phyloP scores from a whole-genome alignment of 192 early-diverging fungal species.

The Phlyctochytrium bullatum region DNA sequence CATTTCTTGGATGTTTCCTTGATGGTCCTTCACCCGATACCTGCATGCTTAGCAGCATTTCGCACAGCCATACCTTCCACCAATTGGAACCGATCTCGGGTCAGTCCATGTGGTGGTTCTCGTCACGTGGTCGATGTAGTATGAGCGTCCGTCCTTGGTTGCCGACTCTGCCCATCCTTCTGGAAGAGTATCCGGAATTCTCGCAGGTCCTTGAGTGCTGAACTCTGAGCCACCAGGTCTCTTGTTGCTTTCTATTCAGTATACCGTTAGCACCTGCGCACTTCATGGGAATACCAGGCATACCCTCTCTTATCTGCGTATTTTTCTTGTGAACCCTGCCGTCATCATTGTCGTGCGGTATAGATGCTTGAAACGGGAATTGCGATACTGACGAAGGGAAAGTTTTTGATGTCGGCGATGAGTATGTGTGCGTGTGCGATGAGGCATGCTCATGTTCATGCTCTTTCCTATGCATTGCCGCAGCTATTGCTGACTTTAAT shows the following conservation, averaged over 20 bases:
- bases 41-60: not conserved
- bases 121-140: slow-evolving; percentile 90
- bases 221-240: not conserved
- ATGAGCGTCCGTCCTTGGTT: slow-evolving; percentile 68
- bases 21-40: slow-evolving; percentile 29
- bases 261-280: too few relatives aligned
- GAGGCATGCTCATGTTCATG: too few relatives aligned
- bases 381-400: too few relatives aligned
- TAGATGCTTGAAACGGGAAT: slow-evolving; percentile 4
- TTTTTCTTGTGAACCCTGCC: too few relatives aligned
- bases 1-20: slow-evolving; percentile 19
- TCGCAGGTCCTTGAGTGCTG: not conserved
- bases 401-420: too few relatives aligned
- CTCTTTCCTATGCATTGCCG: not conserved
- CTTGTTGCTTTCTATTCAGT: not conserved
- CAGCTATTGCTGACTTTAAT: not conserved
- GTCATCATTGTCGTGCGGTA: not conserved
- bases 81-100: slow-evolving; percentile 52
- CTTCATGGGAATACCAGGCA: too few relatives aligned
- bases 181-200: not conserved
- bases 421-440: too few relatives aligned
- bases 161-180: slow-evolving; percentile 29
- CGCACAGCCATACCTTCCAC: slow-evolving; percentile 11
- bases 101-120: slow-evolving; percentile 91
- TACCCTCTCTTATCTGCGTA: too few relatives aligned